Conservation (phyloP, 768 basidiomycete species). For the Scleroderma bovista region DNA sequence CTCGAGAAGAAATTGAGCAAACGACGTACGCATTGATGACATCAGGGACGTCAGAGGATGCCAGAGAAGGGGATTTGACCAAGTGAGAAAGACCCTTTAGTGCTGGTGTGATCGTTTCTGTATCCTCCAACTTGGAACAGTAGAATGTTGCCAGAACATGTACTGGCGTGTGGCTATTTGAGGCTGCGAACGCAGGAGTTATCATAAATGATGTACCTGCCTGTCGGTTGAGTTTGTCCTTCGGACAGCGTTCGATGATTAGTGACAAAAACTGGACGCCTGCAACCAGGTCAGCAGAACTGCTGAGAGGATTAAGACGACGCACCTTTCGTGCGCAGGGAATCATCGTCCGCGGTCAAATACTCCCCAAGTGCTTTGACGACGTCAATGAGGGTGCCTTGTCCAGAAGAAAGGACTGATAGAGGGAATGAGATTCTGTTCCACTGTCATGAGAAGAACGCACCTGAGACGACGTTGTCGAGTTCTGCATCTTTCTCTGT, state of each 20-base stretch:
- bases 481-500: constrained; percentile 57
- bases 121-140: constrained; percentile 80
- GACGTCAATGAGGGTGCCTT: constrained; percentile 61
- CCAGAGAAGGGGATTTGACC: constrained; percentile 56
- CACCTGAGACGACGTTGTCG: constrained; percentile 54
- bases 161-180: constrained; percentile 42
- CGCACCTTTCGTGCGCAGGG: constrained; percentile 72
- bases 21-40: constrained; percentile 55
- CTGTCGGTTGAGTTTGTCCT: constrained; percentile 67
- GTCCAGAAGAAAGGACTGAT: constrained; percentile 49
- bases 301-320: neutral
- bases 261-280: constrained; percentile 81
- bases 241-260: constrained; percentile 57
- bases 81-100: constrained; percentile 71
- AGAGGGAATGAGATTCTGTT: constrained; percentile 19
- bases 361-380: constrained; percentile 87
- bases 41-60: constrained; percentile 55
- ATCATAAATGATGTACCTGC: constrained; percentile 50
- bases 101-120: constrained; percentile 77
- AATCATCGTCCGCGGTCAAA: constrained; percentile 81
- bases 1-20: neutral
- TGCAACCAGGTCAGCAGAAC: constrained; percentile 26
- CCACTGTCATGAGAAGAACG: constrained; percentile 16
- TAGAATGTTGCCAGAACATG: constrained; percentile 81
- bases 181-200: neutral